phyloP scores from a whole-genome alignment of 345 rosid species.

The Brassica incana region DNA sequence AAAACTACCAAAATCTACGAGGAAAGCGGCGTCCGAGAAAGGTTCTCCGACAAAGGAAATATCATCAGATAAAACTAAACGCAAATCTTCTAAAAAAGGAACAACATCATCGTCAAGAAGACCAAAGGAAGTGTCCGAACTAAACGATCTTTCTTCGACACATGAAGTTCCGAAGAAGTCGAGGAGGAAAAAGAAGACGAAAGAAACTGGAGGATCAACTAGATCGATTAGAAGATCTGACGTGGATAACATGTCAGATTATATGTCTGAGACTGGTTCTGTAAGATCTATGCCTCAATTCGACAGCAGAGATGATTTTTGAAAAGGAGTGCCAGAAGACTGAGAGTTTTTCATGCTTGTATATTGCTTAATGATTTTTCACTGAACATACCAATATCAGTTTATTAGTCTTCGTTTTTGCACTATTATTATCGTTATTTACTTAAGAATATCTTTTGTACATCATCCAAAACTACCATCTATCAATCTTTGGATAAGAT shows the following conservation, averaged over 20 bases:
- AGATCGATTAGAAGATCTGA: conserved; percentile 45
- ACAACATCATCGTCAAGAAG: conserved; percentile 16
- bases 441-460: not conserved
- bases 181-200: conserved; percentile 54
- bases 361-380: not conserved
- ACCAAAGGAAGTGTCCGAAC: conserved; percentile 17
- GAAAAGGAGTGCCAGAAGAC: not conserved
- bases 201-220: conserved; percentile 46
- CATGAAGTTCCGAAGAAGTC: conserved; percentile 50
- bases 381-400: conserved; percentile 18
- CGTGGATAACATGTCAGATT: conserved; percentile 34
- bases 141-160: conserved; percentile 24
- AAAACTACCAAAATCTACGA: conserved; percentile 35
- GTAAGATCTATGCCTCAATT: conserved; percentile 37
- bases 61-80: conserved; percentile 49
- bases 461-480: not conserved
- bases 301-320: conserved; percentile 33
- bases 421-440: not conserved
- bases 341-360: not conserved
- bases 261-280: conserved; percentile 43
- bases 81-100: conserved; percentile 48
- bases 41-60: conserved; percentile 47
- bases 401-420: not conserved
- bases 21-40: conserved; percentile 34
- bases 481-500: not conserved